A percentile compares a stretch with the other conserved stretches of the same genome.
Conservation (phyloP, 2,329 filamentous ascomycete species). For the Phialophora tarda region DNA sequence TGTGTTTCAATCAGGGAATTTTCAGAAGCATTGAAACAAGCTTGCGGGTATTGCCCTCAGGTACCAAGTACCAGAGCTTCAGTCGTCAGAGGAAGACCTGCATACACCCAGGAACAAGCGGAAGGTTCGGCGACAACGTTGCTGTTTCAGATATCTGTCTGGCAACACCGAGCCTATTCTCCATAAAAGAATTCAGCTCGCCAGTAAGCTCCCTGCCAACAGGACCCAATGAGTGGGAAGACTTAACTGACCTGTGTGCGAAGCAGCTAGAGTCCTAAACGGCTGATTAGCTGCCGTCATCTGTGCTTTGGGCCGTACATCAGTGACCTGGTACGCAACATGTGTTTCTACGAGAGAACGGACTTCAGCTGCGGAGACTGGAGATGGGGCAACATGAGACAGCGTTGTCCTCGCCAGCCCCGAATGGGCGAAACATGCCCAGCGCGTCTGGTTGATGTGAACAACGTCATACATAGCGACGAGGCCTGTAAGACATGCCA, state of each 20-base stretch:
- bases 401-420: constrained; percentile 38
- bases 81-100: background rate
- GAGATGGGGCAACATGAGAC: constrained; percentile 42
- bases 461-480: constrained; percentile 29
- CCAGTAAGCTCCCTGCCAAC: constrained; percentile 14
- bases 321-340: constrained; percentile 15
- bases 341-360: constrained; percentile 39
- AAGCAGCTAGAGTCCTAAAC: background rate
- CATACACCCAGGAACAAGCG: background rate
- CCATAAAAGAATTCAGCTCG: background rate
- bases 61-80: background rate
- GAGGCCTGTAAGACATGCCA: constrained; percentile 37
- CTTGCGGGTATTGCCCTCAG: background rate
- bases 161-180: background rate
- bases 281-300: background rate
- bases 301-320: background rate
- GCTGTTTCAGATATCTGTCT: background rate
- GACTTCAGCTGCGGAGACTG: constrained; percentile 38
- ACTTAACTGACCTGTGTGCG: constrained; percentile 9
- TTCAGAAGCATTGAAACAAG: background rate
- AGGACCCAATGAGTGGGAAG: background rate
- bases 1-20: background rate
- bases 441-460: constrained; percentile 30
- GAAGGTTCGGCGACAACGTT: background rate
- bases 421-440: constrained; percentile 40